Evolutionary conservation across 1,139 yeast species (phyloP).

Genomic region (Geotrichum macrosporum): DNA sequence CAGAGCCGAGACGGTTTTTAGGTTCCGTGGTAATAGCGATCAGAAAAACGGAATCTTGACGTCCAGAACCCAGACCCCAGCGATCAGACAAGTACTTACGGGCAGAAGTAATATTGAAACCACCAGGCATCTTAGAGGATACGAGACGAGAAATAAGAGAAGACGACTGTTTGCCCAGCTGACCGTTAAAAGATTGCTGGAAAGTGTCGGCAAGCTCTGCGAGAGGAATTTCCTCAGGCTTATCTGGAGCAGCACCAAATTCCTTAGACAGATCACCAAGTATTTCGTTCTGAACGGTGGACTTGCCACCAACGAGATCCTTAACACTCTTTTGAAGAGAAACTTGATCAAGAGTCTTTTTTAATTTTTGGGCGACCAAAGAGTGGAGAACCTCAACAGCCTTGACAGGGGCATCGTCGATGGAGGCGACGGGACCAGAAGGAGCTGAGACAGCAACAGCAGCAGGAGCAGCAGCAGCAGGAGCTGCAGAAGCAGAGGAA

Average conservation of each 20-base stretch:
- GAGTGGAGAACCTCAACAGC: conserved; percentile 81
- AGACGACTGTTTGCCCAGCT: conserved; percentile 87
- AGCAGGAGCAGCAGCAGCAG: conserved; percentile 41
- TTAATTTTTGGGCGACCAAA: conserved; percentile 90
- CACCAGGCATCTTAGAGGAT: conserved; percentile 99
- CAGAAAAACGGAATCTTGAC: conserved; percentile 87
- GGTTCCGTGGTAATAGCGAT: conserved; percentile 87
- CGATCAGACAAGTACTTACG: conserved; percentile 86
- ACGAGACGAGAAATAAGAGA: conserved; percentile 85
- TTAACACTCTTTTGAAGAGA: conserved; percentile 91
- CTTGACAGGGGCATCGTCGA: conserved; percentile 85
- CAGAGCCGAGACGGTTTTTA: conserved; percentile 76
- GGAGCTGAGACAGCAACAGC: conserved; percentile 41
- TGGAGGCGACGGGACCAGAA: conserved; percentile 61
- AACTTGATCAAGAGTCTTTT: conserved; percentile 79
- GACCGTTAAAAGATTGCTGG: conserved; percentile 85
- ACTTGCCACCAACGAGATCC: conserved; percentile 96
- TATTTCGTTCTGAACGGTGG: conserved; percentile 96
- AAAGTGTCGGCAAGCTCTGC: conserved; percentile 92
- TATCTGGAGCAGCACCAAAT: conserved; percentile 95
- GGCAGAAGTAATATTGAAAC: conserved; percentile 85
- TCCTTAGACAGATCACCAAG: conserved; percentile 98
- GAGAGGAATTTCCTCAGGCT: conserved; percentile 96
- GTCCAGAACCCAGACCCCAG: conserved; percentile 83
- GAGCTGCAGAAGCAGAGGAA: background rate